phyloP scores from a whole-genome alignment of 306 rosid genomes.

The Coriaria nepalensis region DNA sequence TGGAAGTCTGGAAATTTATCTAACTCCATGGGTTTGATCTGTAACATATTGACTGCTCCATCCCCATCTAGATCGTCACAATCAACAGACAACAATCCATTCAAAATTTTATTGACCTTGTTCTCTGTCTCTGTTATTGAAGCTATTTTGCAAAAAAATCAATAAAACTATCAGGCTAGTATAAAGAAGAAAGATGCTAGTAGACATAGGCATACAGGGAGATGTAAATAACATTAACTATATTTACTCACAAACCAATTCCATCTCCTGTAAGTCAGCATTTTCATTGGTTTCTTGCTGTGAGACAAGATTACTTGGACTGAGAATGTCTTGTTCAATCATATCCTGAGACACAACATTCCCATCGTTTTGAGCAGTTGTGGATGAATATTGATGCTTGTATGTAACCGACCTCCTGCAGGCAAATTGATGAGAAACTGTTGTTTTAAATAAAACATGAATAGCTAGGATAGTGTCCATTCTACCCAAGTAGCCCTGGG shows the following conservation, averaged over 20 bases:
- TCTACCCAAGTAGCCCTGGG: constrained; percentile 52
- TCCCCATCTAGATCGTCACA: constrained; percentile 55
- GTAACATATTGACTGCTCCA: constrained; percentile 35
- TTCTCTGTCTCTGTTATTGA: constrained; percentile 29
- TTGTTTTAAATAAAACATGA: constrained; percentile 14
- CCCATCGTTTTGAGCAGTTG: constrained; percentile 16
- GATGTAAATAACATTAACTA: background rate
- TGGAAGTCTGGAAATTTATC: constrained; percentile 51
- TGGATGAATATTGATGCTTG: constrained; percentile 42
- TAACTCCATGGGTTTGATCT: constrained; percentile 47
- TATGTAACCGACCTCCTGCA: constrained; percentile 43
- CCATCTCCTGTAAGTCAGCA: constrained; percentile 18
- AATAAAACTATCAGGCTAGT: background rate
- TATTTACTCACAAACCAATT: constrained; percentile 30
- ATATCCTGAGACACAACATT: constrained; percentile 34
- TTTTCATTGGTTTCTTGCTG: constrained; percentile 17
- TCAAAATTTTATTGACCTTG: constrained; percentile 28
- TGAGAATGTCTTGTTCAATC: constrained; percentile 21
- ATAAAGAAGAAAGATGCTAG: background rate
- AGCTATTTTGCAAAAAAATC: constrained; percentile 23
- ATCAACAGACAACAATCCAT: constrained; percentile 35
- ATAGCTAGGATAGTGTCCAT: constrained; percentile 2
- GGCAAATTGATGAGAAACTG: constrained; percentile 13
- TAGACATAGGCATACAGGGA: background rate
- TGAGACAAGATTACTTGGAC: constrained; percentile 20